Percentiles rank a stretch among this genome's conserved stretches.
These are phyloP conservation scores for Euphrasia arctica DNA, from an alignment of 305 asterid genomes.

Conservation along the genomic window DNA sequence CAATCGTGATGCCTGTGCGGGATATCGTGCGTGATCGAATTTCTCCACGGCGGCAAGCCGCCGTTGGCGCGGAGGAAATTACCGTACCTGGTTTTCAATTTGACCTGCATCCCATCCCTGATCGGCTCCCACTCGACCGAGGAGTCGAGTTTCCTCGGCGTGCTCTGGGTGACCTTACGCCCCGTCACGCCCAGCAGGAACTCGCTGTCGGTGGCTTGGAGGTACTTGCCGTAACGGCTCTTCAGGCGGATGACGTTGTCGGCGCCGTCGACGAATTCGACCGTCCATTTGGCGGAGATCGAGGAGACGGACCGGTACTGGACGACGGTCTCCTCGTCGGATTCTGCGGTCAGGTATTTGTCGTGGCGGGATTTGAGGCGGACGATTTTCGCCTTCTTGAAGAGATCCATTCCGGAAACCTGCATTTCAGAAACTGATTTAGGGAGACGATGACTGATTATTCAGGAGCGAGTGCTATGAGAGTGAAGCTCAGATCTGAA, in stretches of 20 bases:
- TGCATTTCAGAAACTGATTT: conserved; percentile 10
- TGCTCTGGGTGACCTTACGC: conserved; percentile 51
- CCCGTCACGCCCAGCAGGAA: conserved; percentile 71
- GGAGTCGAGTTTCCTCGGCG: conserved; percentile 63
- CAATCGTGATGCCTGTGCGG: conserved; percentile 76
- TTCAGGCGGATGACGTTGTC: conserved; percentile 52
- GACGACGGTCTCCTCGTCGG: conserved; percentile 57
- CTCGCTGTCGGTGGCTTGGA: conserved; percentile 48
- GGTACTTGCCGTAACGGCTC: conserved; percentile 54
- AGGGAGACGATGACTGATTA: too few relatives aligned
- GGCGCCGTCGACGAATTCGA: conserved; percentile 63
- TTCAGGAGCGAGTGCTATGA: too few relatives aligned
- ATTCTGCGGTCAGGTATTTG: conserved; percentile 62
- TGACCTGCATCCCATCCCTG: conserved; percentile 53
- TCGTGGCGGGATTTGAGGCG: conserved; percentile 75
- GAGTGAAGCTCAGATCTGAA: too few relatives aligned
- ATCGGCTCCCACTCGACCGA: conserved; percentile 85
- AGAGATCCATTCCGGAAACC: conserved; percentile 66
- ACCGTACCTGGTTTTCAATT: conserved; percentile 73
- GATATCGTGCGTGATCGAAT: conserved; percentile 84
- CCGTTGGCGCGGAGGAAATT: conserved; percentile 83
- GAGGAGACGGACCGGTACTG: conserved; percentile 65
- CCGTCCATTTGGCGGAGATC: conserved; percentile 52
- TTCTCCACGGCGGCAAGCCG: conserved; percentile 93
- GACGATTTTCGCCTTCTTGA: conserved; percentile 61